A percentile compares a stretch with the other conserved stretches of the same genome.
Evolutionary conservation across 345 rosid genomes (phyloP).

Genomic region (Citrus cavaleriei): DNA sequence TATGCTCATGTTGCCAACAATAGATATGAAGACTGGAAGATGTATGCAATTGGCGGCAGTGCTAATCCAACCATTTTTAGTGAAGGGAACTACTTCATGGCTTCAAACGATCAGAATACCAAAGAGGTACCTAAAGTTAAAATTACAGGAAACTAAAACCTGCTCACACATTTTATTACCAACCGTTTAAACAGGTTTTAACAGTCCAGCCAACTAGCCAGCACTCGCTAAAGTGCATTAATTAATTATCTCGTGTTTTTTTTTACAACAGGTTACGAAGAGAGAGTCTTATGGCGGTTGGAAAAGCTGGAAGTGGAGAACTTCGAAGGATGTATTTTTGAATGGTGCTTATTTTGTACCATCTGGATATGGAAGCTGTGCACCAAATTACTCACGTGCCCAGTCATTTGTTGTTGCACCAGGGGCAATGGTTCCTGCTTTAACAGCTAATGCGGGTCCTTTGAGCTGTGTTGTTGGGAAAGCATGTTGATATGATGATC

Average conservation of each 20-base stretch:
- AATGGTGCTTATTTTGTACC: conserved; percentile 90
- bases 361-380: conserved; percentile 69
- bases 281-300: conserved; percentile 53
- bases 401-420: conserved; percentile 57
- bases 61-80: conserved; percentile 89
- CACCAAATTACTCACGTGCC: conserved; percentile 44
- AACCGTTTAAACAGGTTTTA: too few species aligned
- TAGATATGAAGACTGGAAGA: conserved; percentile 81
- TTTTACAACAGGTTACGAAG: conserved; percentile 66
- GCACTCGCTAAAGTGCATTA: background rate
- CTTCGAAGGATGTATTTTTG: conserved; percentile 61
- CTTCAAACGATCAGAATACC: conserved; percentile 39
- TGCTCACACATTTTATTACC: background rate
- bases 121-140: conserved; percentile 48
- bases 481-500: conserved; percentile 27
- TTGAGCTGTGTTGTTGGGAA: conserved; percentile 35
- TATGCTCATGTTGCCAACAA: conserved; percentile 95
- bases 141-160: background rate
- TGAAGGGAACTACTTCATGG: conserved; percentile 82
- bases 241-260: background rate
- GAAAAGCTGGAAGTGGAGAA: conserved; percentile 84
- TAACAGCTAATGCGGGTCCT: conserved; percentile 75
- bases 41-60: conserved; percentile 96
- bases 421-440: conserved; percentile 56
- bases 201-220: too few species aligned